Evolutionary conservation across 2,329 filamentous ascomycete species (phyloP).

Genomic region (Fusarium sp.): DNA sequence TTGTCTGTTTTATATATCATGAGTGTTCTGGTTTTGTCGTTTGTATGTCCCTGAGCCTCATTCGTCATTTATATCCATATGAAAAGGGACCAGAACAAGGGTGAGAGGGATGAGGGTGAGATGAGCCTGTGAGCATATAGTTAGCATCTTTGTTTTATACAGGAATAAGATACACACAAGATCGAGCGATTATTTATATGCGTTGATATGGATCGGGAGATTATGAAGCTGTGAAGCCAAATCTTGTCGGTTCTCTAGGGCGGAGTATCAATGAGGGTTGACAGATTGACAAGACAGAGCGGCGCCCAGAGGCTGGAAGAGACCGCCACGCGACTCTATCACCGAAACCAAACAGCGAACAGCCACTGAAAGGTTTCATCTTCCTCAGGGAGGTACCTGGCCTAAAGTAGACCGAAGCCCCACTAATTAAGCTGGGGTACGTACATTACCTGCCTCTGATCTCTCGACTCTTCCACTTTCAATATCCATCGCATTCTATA

Average conservation of each 20-base stretch:
- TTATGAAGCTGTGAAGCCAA: not conserved
- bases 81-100: conserved; percentile 34
- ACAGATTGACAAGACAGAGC: conserved; percentile 24
- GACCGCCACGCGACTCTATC: conserved; percentile 40
- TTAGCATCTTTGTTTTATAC: not conserved
- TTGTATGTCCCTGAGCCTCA: conserved; percentile 38
- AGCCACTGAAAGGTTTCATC: not conserved
- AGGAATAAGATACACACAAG: conserved; percentile 6
- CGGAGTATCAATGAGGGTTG: conserved; percentile 19
- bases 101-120: conserved; percentile 24
- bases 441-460: conserved; percentile 34
- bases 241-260: not conserved
- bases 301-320: conserved; percentile 13
- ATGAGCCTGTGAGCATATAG: conserved; percentile 17
- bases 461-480: conserved; percentile 13
- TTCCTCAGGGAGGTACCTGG: conserved; percentile 18
- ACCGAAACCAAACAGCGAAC: conserved; percentile 5
- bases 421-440: conserved; percentile 40
- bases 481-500: conserved; percentile 18
- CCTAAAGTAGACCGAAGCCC: conserved; percentile 24
- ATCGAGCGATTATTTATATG: not conserved
- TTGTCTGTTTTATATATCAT: conserved; percentile 11
- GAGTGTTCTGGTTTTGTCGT: conserved; percentile 16
- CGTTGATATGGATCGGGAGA: not conserved
- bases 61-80: conserved; percentile 33